phyloP scores from a whole-genome alignment of 2,329 filamentous ascomycete species.

The Aspergillus tubingensis region DNA sequence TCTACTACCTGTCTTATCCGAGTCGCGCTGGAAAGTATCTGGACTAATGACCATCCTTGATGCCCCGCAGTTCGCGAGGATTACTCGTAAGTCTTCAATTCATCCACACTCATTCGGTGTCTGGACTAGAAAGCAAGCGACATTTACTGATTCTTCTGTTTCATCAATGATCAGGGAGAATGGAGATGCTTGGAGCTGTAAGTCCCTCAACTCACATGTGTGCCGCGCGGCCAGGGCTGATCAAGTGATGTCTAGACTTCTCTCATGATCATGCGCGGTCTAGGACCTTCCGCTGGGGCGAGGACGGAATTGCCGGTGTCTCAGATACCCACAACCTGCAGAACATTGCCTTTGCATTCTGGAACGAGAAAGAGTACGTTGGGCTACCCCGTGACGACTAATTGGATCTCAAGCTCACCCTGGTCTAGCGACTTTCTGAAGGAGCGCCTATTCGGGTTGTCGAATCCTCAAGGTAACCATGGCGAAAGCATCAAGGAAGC shows the following conservation, averaged over 20 bases:
- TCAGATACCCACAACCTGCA: constrained; percentile 89
- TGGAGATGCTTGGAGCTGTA: constrained; percentile 95
- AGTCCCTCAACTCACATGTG: constrained; percentile 43
- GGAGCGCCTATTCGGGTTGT: constrained; percentile 90
- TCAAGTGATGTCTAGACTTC: constrained; percentile 65
- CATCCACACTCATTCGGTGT: not conserved
- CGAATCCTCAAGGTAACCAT: constrained; percentile 95
- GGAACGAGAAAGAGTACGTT: constrained; percentile 91
- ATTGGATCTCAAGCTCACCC: constrained; percentile 5
- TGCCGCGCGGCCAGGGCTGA: constrained; percentile 15
- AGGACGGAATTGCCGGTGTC: constrained; percentile 94
- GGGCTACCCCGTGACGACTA: not conserved
- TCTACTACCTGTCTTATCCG: constrained; percentile 1
- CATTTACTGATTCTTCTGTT: constrained; percentile 1
- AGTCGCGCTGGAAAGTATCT: not conserved
- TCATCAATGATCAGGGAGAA: constrained; percentile 57
- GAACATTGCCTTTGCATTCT: constrained; percentile 94
- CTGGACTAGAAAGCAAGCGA: not conserved
- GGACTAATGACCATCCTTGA: constrained; percentile 29
- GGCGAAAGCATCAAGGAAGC: constrained; percentile 96
- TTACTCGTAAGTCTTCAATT: constrained; percentile 64
- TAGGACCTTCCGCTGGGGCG: constrained; percentile 89
- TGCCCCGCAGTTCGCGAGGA: constrained; percentile 74
- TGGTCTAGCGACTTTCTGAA: constrained; percentile 78
- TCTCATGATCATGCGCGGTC: constrained; percentile 89